Conservation (phyloP, 352 stramenopile species). For the Phytophthora agathidicida region DNA sequence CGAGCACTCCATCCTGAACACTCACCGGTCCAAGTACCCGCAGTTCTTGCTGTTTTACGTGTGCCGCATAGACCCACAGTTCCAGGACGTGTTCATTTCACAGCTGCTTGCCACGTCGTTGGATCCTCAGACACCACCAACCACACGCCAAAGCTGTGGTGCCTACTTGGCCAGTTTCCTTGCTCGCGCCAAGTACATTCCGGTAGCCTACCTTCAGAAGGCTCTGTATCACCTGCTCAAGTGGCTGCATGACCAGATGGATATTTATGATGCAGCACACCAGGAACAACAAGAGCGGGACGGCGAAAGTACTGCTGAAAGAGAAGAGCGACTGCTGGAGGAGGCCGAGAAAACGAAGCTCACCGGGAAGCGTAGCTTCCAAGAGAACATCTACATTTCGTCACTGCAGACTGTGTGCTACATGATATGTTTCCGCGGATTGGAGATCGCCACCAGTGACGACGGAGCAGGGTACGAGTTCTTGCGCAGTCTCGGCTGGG, state of each 20-base stretch:
- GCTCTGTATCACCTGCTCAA: conserved; percentile 92
- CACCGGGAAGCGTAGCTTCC: conserved; percentile 37
- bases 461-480: conserved; percentile 75
- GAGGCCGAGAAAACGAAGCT: conserved; percentile 37
- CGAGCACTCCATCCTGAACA: conserved; percentile 87
- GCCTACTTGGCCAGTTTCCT: conserved; percentile 97
- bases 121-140: conserved; percentile 83
- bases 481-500: conserved; percentile 82
- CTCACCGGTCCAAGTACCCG: conserved; percentile 93
- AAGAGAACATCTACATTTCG: conserved; percentile 81
- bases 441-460: conserved; percentile 78
- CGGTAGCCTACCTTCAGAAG: conserved; percentile 92
- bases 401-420: conserved; percentile 97
- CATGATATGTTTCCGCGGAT: conserved; percentile 96
- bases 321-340: conserved; percentile 29
- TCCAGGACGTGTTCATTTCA: conserved; percentile 86
- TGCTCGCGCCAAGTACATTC: conserved; percentile 94
- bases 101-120: conserved; percentile 77
- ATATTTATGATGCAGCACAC: conserved; percentile 74
- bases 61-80: conserved; percentile 75
- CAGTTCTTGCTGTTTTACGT: conserved; percentile 93
- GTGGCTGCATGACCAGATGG: conserved; percentile 95
- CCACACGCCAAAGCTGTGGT: conserved; percentile 92
- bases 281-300: conserved; percentile 20
- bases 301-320: conserved; percentile 27